phyloP scores from a whole-genome alignment of 2,329 filamentous ascomycete genomes.

The Chrysoporthe austroafricana region DNA sequence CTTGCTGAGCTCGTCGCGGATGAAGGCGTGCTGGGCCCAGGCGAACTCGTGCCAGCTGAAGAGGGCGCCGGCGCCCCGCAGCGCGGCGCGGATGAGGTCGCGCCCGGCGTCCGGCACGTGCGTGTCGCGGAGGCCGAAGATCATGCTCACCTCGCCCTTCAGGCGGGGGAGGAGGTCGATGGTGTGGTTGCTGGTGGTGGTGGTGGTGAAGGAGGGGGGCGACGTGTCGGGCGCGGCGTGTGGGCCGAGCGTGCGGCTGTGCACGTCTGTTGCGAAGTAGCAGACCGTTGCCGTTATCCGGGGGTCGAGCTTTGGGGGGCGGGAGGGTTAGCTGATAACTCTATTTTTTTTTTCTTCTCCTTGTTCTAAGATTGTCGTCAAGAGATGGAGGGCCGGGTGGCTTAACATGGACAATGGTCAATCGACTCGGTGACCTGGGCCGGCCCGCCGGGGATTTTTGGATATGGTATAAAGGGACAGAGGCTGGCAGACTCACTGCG shows the following conservation, averaged over 20 bases:
- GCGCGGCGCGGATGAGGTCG: slow-evolving; percentile 78
- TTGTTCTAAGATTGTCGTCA: no score
- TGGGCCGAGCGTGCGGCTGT: slow-evolving; percentile 75
- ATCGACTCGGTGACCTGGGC: no score
- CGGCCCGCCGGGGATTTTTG: accelerated
- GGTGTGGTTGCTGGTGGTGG: slow-evolving; percentile 23
- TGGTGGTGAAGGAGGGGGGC: slow-evolving; percentile 43
- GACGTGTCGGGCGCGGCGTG: slow-evolving; percentile 36
- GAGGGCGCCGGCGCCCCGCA: slow-evolving; percentile 73
- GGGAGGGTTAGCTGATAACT: neutral
- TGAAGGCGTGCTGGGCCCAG: slow-evolving; percentile 96
- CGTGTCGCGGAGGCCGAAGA: slow-evolving; percentile 89
- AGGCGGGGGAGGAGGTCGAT: slow-evolving; percentile 31
- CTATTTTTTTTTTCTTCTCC: neutral
- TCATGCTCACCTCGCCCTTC: slow-evolving; percentile 74
- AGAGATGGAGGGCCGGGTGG: neutral
- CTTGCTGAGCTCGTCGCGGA: slow-evolving; percentile 89
- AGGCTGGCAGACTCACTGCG: slow-evolving; percentile 46
- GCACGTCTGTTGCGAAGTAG: slow-evolving; percentile 93
- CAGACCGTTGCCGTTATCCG: slow-evolving; percentile 78
- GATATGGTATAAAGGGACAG: neutral
- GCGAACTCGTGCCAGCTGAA: slow-evolving; percentile 88
- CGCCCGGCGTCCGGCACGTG: slow-evolving; percentile 84
- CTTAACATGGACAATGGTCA: no score
- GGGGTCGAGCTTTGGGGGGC: slow-evolving; percentile 63